phyloP scores from a whole-genome alignment of 2,329 filamentous ascomycete genomes.

The Cadophora malorum region DNA sequence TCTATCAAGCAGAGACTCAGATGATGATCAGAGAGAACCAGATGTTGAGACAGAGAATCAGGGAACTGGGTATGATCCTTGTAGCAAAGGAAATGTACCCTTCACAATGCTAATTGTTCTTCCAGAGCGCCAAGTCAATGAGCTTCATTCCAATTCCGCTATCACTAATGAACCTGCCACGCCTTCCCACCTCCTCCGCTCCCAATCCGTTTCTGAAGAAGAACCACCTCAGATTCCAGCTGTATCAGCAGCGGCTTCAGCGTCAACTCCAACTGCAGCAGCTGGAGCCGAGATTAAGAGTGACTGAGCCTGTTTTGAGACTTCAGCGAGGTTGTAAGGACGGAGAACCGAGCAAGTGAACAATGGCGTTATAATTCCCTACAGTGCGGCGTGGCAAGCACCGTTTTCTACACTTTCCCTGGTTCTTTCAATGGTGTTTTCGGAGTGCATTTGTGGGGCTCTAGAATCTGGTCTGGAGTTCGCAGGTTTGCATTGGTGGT shows the following conservation, averaged over 20 bases:
- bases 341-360: not conserved
- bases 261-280: not conserved
- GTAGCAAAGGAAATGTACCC: too few relatives aligned
- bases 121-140: slow-evolving; percentile 42
- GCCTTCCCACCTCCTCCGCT: slow-evolving; percentile 42
- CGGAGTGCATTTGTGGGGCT: not conserved
- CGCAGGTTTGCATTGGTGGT: not conserved
- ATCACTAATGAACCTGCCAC: slow-evolving; percentile 44
- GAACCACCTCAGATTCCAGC: slow-evolving; percentile 1
- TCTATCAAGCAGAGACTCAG: slow-evolving; percentile 84
- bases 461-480: not conserved
- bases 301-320: not conserved
- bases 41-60: slow-evolving; percentile 77
- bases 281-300: slow-evolving; percentile 18
- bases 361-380: not conserved
- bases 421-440: not conserved
- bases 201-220: slow-evolving; percentile 43
- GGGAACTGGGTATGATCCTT: slow-evolving; percentile 68
- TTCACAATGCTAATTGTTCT: slow-evolving; percentile 24
- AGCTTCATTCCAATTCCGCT: slow-evolving; percentile 40
- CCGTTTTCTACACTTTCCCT: not conserved
- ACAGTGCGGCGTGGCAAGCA: not conserved
- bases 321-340: too few relatives aligned
- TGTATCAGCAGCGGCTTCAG: not conserved
- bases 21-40: slow-evolving; percentile 81